Percentiles rank a stretch among this genome's conserved stretches.
phyloP scores from a whole-genome alignment of 768 basidiomycete species.

The Mycena polygramma region DNA sequence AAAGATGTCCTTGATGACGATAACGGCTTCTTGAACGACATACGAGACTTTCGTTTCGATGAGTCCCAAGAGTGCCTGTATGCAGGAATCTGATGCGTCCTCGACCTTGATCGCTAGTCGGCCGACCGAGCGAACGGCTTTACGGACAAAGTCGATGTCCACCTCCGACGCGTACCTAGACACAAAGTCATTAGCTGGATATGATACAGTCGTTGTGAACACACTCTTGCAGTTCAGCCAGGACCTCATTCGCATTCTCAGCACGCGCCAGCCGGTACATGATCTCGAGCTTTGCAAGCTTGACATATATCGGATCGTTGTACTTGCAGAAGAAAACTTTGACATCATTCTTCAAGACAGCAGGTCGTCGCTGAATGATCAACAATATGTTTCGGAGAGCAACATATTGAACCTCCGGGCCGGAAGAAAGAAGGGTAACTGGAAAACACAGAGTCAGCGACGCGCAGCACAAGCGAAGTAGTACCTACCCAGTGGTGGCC shows the following conservation, averaged over 20 bases:
- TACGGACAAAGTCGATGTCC: conserved; percentile 97
- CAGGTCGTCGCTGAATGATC: conserved; percentile 94
- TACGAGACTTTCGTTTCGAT: conserved; percentile 96
- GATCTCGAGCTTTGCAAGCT: conserved; percentile 97
- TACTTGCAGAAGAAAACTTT: conserved; percentile 99
- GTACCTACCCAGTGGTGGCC: conserved; percentile 89
- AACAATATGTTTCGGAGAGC: conserved; percentile 96
- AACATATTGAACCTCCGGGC: conserved; percentile 99
- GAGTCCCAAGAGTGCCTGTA: conserved; percentile 85
- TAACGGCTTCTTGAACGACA: conserved; percentile 96
- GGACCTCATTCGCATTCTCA: conserved; percentile 92
- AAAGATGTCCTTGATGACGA: conserved; percentile 99
- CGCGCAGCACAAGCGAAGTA: neutral
- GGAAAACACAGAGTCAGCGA: conserved; percentile 25
- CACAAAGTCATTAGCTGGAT: conserved; percentile 8
- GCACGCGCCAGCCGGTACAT: conserved; percentile 98
- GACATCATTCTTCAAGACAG: conserved; percentile 95
- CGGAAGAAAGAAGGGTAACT: conserved; percentile 97
- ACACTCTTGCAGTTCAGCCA: conserved; percentile 96
- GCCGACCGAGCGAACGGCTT: conserved; percentile 97
- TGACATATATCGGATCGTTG: conserved; percentile 99
- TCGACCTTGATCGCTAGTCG: conserved; percentile 98
- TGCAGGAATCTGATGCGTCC: conserved; percentile 89
- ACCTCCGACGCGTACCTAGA: conserved; percentile 96
- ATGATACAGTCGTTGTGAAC: conserved; percentile 38